Evolutionary conservation across 768 basidiomycete genomes (phyloP).

Genomic region (Paxillus involutus): DNA sequence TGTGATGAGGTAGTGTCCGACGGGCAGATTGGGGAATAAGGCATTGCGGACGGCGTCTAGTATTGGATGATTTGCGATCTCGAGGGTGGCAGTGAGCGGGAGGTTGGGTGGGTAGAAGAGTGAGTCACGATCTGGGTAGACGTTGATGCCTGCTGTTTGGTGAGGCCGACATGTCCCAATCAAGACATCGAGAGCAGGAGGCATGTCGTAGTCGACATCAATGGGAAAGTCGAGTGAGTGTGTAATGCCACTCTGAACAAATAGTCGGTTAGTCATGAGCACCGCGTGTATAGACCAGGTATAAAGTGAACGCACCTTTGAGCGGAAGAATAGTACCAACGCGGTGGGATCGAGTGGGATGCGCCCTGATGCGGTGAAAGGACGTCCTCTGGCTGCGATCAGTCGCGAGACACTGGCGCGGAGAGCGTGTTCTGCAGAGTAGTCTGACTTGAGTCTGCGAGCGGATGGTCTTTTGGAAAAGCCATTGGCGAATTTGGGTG

Average conservation of each 20-base stretch:
- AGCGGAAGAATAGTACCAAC: slow-evolving; percentile 74
- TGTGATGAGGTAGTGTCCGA: slow-evolving; percentile 68
- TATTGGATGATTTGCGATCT: slow-evolving; percentile 80
- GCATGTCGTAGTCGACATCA: slow-evolving; percentile 70
- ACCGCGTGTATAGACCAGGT: neutral
- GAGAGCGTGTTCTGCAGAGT: slow-evolving; percentile 52
- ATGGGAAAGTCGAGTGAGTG: slow-evolving; percentile 84
- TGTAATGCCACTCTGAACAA: slow-evolving; percentile 65
- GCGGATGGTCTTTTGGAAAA: slow-evolving; percentile 31
- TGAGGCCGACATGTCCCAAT: slow-evolving; percentile 73
- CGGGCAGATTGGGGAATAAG: slow-evolving; percentile 69
- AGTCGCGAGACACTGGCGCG: slow-evolving; percentile 55
- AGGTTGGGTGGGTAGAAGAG: slow-evolving; percentile 73
- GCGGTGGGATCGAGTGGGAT: slow-evolving; percentile 70
- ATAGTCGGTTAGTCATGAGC: slow-evolving; percentile 3
- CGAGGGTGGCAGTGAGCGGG: slow-evolving; percentile 73
- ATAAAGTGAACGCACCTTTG: slow-evolving; percentile 52
- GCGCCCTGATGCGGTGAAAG: slow-evolving; percentile 65
- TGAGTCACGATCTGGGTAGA: slow-evolving; percentile 60
- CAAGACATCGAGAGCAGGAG: slow-evolving; percentile 77
- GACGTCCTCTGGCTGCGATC: slow-evolving; percentile 56
- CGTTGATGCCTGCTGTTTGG: slow-evolving; percentile 50
- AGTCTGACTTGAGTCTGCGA: slow-evolving; percentile 40
- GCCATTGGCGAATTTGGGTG: slow-evolving; percentile 34
- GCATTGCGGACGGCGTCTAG: slow-evolving; percentile 71